Conservation (phyloP, 2,329 filamentous ascomycete species). For the Nemania sp. region DNA sequence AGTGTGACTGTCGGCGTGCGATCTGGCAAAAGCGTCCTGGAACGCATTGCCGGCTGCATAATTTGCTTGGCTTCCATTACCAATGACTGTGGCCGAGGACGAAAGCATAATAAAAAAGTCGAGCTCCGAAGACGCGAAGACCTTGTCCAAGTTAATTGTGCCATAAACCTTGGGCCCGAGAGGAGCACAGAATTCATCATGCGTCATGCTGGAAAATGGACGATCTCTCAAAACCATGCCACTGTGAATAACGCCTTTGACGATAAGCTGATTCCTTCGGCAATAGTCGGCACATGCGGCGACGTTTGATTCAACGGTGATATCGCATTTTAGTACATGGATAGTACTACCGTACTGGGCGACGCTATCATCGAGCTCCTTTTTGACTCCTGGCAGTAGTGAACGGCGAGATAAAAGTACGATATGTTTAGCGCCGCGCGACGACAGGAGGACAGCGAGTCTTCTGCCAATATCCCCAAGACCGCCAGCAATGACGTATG, state of each 20-base stretch:
- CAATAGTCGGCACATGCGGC: conserved; percentile 14
- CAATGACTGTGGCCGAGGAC: not conserved
- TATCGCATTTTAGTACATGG: conserved; percentile 42
- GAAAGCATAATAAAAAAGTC: conserved; percentile 10
- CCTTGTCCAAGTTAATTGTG: conserved; percentile 33
- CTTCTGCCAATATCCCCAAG: conserved; percentile 39
- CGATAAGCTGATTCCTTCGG: conserved; percentile 9
- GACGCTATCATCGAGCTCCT: conserved; percentile 14
- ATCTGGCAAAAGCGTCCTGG: conserved; percentile 26
- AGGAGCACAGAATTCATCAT: conserved; percentile 24
- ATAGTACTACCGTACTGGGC: conserved; percentile 22
- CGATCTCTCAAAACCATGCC: conserved; percentile 35
- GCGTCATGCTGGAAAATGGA: conserved; percentile 29
- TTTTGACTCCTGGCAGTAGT: conserved; percentile 17
- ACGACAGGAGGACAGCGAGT: conserved; percentile 34
- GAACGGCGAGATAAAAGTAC: conserved; percentile 37
- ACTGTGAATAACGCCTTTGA: conserved; percentile 20
- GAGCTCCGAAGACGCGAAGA: not conserved
- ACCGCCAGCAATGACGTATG: conserved; percentile 42
- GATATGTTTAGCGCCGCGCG: conserved; percentile 38
- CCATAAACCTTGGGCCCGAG: conserved; percentile 33
- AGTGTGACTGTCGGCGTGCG: conserved; percentile 6
- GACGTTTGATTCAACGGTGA: conserved; percentile 36
- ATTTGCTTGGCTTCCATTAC: conserved; percentile 7
- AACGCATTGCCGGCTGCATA: conserved; percentile 23